Evolutionary conservation across 2,329 filamentous ascomycete genomes (phyloP), one percentile per base, ranked within the genome.

Genomic region (Alternaria sp.): DNA sequence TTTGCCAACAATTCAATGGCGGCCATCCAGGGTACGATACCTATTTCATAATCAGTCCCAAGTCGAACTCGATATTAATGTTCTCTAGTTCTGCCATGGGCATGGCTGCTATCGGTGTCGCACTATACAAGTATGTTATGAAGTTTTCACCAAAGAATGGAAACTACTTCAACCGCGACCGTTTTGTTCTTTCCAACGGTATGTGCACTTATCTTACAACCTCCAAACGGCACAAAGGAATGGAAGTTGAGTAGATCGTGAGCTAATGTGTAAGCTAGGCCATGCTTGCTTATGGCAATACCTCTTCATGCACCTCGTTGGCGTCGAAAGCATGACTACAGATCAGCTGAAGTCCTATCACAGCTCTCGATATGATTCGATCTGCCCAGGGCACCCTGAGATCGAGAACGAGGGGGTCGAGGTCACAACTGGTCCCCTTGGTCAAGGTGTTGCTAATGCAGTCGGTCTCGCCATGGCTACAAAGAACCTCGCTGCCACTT

Each of bases 1-100:
- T 91, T 3, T 90, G 87, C 69, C 83, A 90, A 71, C 88, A 90
- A 65, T 90, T 89, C 75, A 85, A 85, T 61, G 87, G 87, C 33
- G 88, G 88, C 0, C 88, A 90, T 69, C 88, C 87, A 17, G 88
- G 65, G 14, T 63, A 59, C 17, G 84, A 84, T n/a, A 3, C 41
- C 17, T 7, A 13, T 7, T 13, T 36, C 6, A 36, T 9, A 8
- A 11, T 17, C 9, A 24, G 14, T 8, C 3, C n/a, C 23, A 10
- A 36, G 9, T 17, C 3, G n/a, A 23, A 10, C 8, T n/a, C 8
- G 29, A 11, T 44, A 41, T 21, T 42, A 8, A 17, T 17, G 11
- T 5, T 11, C 0, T 34, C 3, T 34, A 55, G 53, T 28, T 45
- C 44, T 23, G 53, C 53, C 17, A 86, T 87, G 72, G 84, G 85